Base-by-base conservation (phyloP, 2,329 filamentous ascomycete species). In the Sporothrix variecibatus region DNA sequence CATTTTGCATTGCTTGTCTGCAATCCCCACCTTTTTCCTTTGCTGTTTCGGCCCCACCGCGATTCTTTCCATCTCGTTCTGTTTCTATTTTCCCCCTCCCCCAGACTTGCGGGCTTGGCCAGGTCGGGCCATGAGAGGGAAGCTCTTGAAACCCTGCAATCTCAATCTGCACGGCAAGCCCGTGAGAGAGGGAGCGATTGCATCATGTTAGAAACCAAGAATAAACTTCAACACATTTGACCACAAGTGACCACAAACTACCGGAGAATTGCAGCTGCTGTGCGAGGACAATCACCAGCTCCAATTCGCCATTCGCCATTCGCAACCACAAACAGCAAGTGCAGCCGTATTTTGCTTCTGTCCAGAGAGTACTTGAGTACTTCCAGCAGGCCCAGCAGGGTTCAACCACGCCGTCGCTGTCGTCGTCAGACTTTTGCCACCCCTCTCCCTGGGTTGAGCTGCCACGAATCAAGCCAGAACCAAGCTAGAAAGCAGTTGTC, bases 251-350 rank as follows among this genome's bases (percentile, higher is more conserved):
- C 15, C 56, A 60, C 31, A 56, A 34, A 11, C 20, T 2, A 11
- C 20, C 49, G 49, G 62, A 73, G n/a, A 62, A 56, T 64, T 72
- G 26, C 71, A 73, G 34, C 71, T 68, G 71, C 46, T 17, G 62
- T 49, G 34, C 62, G 46, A 31, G 43, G 58, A 26, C 34, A 15
- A 12, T 20, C 58, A 23, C 43, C 26, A 49, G 46, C 31, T 49
- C 53, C n/a, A 20, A 7, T 38, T 46, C 46, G 1, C 17, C 40
- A n/a, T 49, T 49, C 43, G 4, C 43, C 15, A 15, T 49, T 49
- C 43, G 15, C 43, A 49, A 20, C 11, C 34, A 65, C 43, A 49
- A 49, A 15, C 34, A 65, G n/a, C 60, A 65, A n/a, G n/a, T 43
- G 9, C 51, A 56, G 43, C 43, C 43, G 43, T 49, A 15, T 49